A percentile compares a stretch with the other conserved stretches of the same genome.
Evolutionary conservation across 2,329 filamentous ascomycete genomes (phyloP).

Genomic region (Hypoxylon sp.): DNA sequence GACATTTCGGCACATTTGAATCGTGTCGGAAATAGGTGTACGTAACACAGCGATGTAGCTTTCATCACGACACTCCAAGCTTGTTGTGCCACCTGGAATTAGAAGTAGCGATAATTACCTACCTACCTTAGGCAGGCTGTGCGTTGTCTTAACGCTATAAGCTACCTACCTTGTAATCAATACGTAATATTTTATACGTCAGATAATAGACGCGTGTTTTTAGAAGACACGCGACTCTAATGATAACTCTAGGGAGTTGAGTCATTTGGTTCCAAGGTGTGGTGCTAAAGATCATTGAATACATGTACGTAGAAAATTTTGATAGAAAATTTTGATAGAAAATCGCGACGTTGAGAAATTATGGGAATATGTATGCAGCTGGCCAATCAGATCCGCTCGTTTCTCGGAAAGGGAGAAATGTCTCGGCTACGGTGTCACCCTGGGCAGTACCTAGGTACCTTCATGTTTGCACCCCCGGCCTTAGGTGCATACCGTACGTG

Average conservation of each 20-base stretch:
- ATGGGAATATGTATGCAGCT: slow-evolving; percentile 6
- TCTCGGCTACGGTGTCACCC: not conserved
- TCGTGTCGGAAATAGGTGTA: not conserved
- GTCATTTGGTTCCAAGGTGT: not conserved
- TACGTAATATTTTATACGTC: not conserved
- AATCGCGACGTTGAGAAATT: slow-evolving; percentile 15
- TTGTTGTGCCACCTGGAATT: not conserved
- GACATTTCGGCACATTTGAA: not conserved
- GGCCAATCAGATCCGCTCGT: slow-evolving; percentile 20
- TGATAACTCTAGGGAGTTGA: not conserved
- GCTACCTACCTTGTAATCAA: not conserved
- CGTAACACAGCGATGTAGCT: not conserved
- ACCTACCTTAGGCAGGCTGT: not conserved
- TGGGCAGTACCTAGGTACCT: too few species aligned
- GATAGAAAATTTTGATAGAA: not conserved
- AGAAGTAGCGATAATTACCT: not conserved
- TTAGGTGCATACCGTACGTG: slow-evolving; percentile 6
- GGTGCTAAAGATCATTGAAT: not conserved
- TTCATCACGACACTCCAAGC: not conserved
- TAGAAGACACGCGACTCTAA: not conserved
- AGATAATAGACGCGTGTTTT: not conserved
- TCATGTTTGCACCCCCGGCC: too few species aligned
- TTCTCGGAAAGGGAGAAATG: slow-evolving; percentile 31
- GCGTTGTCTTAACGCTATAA: not conserved
- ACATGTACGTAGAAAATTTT: not conserved